Conservation (phyloP, 306 rosid genomes). For the Vigna trinervia region DNA sequence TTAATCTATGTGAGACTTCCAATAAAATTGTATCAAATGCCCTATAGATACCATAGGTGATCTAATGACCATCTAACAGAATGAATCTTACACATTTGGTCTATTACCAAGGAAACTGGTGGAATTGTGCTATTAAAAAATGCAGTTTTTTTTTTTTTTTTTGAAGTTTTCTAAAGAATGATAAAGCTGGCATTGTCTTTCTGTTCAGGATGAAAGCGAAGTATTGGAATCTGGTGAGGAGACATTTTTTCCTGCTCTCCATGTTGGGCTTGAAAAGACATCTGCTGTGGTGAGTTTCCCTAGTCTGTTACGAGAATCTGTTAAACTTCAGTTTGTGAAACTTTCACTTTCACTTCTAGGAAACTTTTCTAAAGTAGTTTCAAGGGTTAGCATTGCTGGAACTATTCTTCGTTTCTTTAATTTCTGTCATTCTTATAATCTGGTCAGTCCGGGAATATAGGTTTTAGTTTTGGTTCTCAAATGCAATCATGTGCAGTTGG, state of each 20-base stretch:
- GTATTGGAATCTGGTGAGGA: slow-evolving; percentile 84
- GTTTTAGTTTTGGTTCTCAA: slow-evolving; percentile 22
- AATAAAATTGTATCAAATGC: neutral
- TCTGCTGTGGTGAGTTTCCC: slow-evolving; percentile 84
- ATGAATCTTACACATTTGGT: slow-evolving; percentile 20
- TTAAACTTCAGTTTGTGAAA: slow-evolving; percentile 28
- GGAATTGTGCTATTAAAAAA: slow-evolving; percentile 16
- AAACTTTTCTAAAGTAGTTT: slow-evolving; percentile 4
- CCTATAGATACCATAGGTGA: slow-evolving; percentile 27
- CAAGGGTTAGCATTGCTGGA: slow-evolving; percentile 11
- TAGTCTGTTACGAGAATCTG: slow-evolving; percentile 34
- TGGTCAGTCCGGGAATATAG: slow-evolving; percentile 23
- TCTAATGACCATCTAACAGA: neutral
- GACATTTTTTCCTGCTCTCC: slow-evolving; percentile 87
- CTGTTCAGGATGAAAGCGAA: slow-evolving; percentile 68
- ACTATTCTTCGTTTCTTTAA: slow-evolving; percentile 28
- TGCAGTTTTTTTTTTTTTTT: neutral
- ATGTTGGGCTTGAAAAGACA: slow-evolving; percentile 66
- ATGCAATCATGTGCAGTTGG: slow-evolving; percentile 15
- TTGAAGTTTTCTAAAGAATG: slow-evolving; percentile 34
- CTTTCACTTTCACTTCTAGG: slow-evolving; percentile 26
- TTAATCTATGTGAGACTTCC: too few relatives aligned
- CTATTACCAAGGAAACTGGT: slow-evolving; percentile 24
- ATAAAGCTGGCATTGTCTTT: slow-evolving; percentile 35
- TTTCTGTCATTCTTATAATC: slow-evolving; percentile 6